phyloP scores from a whole-genome alignment of 1,139 yeast genomes.

The Kazachstania sp. region DNA sequence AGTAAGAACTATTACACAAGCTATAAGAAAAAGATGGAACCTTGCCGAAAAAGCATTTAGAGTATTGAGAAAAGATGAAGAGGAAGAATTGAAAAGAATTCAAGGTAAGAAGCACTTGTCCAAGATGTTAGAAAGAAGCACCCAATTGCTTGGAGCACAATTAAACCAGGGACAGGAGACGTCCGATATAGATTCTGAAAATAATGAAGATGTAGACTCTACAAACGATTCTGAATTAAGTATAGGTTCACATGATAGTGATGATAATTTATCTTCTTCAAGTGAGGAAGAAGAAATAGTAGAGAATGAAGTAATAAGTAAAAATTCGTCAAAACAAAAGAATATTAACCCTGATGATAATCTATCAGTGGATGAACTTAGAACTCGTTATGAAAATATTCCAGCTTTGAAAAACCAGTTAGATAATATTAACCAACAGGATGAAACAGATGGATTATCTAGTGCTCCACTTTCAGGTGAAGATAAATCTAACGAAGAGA shows the following conservation, averaged over 20 bases:
- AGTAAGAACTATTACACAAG: constrained; percentile 72
- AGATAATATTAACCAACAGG: constrained; percentile 10
- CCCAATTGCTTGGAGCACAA: constrained; percentile 83
- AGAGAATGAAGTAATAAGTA: neutral
- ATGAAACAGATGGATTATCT: neutral
- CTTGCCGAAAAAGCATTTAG: constrained; percentile 79
- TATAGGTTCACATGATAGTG: constrained; percentile 13
- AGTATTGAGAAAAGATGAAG: constrained; percentile 43
- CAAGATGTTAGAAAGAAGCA: constrained; percentile 84
- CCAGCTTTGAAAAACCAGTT: constrained; percentile 21
- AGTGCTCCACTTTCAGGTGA: neutral
- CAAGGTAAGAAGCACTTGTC: constrained; percentile 84
- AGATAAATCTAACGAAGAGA: neutral
- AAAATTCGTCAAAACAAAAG: neutral
- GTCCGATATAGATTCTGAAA: constrained; percentile 9
- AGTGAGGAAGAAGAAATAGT: constrained; percentile 12
- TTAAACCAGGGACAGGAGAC: constrained; percentile 36
- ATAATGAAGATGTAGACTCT: constrained; percentile 12
- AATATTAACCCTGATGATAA: constrained; percentile 6
- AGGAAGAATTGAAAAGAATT: constrained; percentile 59
- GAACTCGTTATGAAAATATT: constrained; percentile 16
- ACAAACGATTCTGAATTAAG: constrained; percentile 7
- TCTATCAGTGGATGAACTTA: constrained; percentile 50
- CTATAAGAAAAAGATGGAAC: constrained; percentile 85
- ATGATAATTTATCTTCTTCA: constrained; percentile 18